Percentiles rank a stretch among this genome's conserved stretches.
These are phyloP conservation scores for Trypanosoma scelopori DNA, from an alignment of 208 protist genomes.

Conservation along the genomic window DNA sequence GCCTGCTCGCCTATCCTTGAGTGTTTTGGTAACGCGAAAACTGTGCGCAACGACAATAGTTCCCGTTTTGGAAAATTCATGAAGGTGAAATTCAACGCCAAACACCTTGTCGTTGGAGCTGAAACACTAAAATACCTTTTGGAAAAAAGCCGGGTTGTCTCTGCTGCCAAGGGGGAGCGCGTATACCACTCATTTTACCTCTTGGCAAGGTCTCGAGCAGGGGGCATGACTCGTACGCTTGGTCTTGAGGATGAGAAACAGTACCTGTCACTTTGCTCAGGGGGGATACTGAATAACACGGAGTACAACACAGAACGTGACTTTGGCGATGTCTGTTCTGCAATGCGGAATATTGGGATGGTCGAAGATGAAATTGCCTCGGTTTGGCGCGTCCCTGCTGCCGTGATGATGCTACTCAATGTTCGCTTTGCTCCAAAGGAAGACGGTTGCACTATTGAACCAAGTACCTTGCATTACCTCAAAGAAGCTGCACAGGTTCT, in stretches of 20 bases:
- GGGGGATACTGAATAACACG: constrained; percentile 21
- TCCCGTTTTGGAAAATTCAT: constrained; percentile 59
- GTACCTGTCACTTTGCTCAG: constrained; percentile 23
- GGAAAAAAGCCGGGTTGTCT: constrained; percentile 44
- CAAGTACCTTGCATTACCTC: constrained; percentile 15
- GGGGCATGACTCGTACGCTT: neutral
- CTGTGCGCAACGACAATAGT: constrained; percentile 66
- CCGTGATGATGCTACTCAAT: constrained; percentile 75
- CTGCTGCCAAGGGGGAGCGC: constrained; percentile 55
- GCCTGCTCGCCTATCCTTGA: constrained; percentile 70
- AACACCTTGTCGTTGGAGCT: constrained; percentile 34
- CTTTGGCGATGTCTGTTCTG: constrained; percentile 30
- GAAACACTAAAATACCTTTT: constrained; percentile 51
- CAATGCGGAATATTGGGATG: constrained; percentile 32
- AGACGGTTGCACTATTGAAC: constrained; percentile 14
- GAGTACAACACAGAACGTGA: constrained; percentile 31
- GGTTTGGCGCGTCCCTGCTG: constrained; percentile 34
- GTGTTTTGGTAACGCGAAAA: constrained; percentile 82
- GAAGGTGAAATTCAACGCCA: constrained; percentile 39
- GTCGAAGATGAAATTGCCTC: constrained; percentile 20
- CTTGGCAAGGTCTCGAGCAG: constrained; percentile 6
- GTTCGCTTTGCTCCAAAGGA: constrained; percentile 37
- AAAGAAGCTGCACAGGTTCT: constrained; percentile 30
- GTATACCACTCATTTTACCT: constrained; percentile 87
- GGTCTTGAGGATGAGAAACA: constrained; percentile 10